Base-by-base conservation (phyloP, 2,329 filamentous ascomycete genomes). In the Lasiodiplodia sp. region DNA sequence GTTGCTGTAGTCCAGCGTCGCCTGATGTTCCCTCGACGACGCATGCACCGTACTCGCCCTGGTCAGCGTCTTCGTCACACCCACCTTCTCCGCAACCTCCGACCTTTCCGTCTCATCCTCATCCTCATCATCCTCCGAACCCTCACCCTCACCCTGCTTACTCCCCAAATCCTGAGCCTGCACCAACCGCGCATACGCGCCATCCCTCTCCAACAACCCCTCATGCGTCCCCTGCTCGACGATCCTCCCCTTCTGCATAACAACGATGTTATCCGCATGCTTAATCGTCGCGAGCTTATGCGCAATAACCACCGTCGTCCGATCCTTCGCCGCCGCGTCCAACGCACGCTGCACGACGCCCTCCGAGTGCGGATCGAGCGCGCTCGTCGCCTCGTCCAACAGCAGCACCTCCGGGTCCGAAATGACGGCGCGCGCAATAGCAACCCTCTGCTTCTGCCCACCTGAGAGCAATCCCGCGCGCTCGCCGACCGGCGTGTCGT, bases 361-460 rank as follows among this genome's bases (percentile, higher is more conserved):
- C 81, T 99, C 96, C 0, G 93, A 96, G 77, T 96, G 95, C 25
- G 95, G 97, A 76, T 99, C 96, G 0, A 99, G 86, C 4, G 94
- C 94, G 49, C 92, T 96, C 0, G 96, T 99, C 5, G 96, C 96
- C 79, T 99, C 96, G 72, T 99, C 96, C 4, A 99, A 89, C 0
- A 99, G 86, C 1, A 99, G 86, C 74, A 99, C 89, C 82, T 94
- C 96, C 0, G 94, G 94, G 74, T 97, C 92, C 21, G 92, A 95
- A 37, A 97, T 93, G 68, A 97, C 88, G 49, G 94, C 94, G 75
- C 94, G 87, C 7, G 95, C 94, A 79, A 98, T 97, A 12, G 95
- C 94, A 75, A 98, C 96, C 73, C 96, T 92, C 80, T 98, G 96
- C 80, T 97, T 97, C 81, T 98, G 96, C 44, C 96, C 96, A 78